Percentiles rank a stretch among this genome's conserved stretches.
These are phyloP conservation scores for Amylocarpus encephaloides DNA, from an alignment of 2,329 filamentous ascomycete genomes.

Conservation along the genomic window DNA sequence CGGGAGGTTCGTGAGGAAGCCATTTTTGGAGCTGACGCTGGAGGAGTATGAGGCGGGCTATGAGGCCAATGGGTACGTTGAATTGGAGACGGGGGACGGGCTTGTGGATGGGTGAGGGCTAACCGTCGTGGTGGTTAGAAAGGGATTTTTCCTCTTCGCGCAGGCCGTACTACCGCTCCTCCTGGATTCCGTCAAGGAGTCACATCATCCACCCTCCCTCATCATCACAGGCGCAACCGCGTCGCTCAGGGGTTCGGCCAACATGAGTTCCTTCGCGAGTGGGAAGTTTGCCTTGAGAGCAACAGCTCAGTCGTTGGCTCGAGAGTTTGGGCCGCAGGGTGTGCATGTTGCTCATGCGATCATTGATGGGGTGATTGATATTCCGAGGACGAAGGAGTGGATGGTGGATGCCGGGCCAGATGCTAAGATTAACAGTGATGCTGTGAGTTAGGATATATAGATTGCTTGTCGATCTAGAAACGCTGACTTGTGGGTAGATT, in stretches of 20 bases:
- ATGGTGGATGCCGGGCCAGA: slow-evolving; percentile 42
- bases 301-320: slow-evolving; percentile 66
- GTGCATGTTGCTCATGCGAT: slow-evolving; percentile 79
- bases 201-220: slow-evolving; percentile 64
- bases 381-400: slow-evolving; percentile 57
- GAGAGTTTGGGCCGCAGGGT: slow-evolving; percentile 78
- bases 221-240: slow-evolving; percentile 87
- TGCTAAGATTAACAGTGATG: slow-evolving; percentile 66
- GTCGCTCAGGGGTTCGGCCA: slow-evolving; percentile 64
- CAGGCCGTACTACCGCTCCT: slow-evolving; percentile 66
- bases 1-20: slow-evolving; percentile 42
- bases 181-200: slow-evolving; percentile 48
- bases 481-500: slow-evolving; percentile 49
- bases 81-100: not conserved
- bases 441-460: slow-evolving; percentile 44
- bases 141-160: slow-evolving; percentile 69
- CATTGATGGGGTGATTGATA: slow-evolving; percentile 81
- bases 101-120: no score
- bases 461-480: not conserved
- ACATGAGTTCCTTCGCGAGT: slow-evolving; percentile 65
- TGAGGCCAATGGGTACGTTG: slow-evolving; percentile 43
- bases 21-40: slow-evolving; percentile 50
- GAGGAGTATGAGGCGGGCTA: slow-evolving; percentile 45
- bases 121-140: slow-evolving; percentile 7
- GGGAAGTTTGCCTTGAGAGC: slow-evolving; percentile 77